Evolutionary conservation across 805 yeast species (phyloP), one percentile per base, ranked within the genome.

Genomic region (Starmerella gropengiesseri): DNA sequence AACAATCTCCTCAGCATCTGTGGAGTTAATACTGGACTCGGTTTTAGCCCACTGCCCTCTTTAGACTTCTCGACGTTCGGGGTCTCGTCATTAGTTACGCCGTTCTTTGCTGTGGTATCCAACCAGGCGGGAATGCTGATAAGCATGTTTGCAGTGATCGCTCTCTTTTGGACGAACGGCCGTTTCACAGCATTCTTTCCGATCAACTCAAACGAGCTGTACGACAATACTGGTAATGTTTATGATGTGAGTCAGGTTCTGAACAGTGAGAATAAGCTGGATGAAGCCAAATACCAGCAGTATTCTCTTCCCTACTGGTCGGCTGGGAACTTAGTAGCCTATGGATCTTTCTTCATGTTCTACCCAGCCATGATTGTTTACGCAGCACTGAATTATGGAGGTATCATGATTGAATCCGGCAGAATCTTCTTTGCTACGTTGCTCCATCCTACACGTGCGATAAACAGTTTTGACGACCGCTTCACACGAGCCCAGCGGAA

Each of bases 241-340:
- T 77, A 64, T 55, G 60, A 69, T 18, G 73, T 76, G 32, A 63
- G 65, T n/a, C 56, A 67, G 40, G 65, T 77, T 14, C 54, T 77
- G 31, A 27, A 43, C 17, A 59, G 69, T 38, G 56, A 70, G 23
- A 5, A 25, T 76, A 51, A 61, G 19, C 40, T 78, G 47, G 65
- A 71, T 52, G 58, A 61, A 39, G 60, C 57, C 6, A 73, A 63
- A 5, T 78, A 78, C 58, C 59, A 70, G 52, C 56, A 60, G 4
- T 78, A 78, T 60, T 78, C 84, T 1, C 81, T 82, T 8, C 84
- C 85, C 5, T 78, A 69, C 58, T 76, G 74, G 54, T 55, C 74
- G 19, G 82, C 84, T 6, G 81, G 77, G 1, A 74, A 74, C 55
- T 56, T 76, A 46, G 72, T 76, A 9, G 56, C 67, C 21, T 77